A percentile compares a stretch with the other conserved stretches of the same genome.
Evolutionary conservation across 371 early-diverging fungal genomes (phyloP).

Genomic region (Mucor indicus): DNA sequence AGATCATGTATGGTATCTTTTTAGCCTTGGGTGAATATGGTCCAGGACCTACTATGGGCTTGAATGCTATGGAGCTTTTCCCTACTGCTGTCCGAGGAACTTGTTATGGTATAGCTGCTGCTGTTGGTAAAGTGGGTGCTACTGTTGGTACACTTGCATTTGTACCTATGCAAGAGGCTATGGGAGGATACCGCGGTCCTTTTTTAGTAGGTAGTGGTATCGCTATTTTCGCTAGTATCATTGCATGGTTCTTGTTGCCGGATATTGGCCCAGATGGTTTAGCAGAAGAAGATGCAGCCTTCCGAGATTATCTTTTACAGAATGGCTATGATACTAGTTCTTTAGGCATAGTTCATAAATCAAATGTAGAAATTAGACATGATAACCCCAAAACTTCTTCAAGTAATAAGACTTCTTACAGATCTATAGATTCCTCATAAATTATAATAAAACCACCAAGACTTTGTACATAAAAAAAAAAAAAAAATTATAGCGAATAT

Average conservation of each 20-base stretch:
- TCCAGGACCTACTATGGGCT: slow-evolving; percentile 55
- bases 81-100: slow-evolving; percentile 65
- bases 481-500: too few relatives aligned
- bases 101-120: slow-evolving; percentile 63
- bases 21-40: slow-evolving; percentile 60
- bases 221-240: slow-evolving; percentile 25
- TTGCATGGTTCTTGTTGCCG: slow-evolving; percentile 33
- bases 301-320: slow-evolving; percentile 44
- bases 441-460: too few relatives aligned
- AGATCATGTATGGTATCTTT: slow-evolving; percentile 60
- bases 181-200: slow-evolving; percentile 35
- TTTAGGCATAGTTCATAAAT: slow-evolving; percentile 25
- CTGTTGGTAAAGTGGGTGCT: slow-evolving; percentile 55
- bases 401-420: too few relatives aligned
- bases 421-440: too few relatives aligned
- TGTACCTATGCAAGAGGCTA: slow-evolving; percentile 36
- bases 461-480: too few relatives aligned
- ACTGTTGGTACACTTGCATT: slow-evolving; percentile 44
- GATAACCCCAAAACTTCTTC: too few relatives aligned
- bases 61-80: slow-evolving; percentile 53
- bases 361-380: too few relatives aligned
- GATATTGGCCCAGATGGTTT: slow-evolving; percentile 42
- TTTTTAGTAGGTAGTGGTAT: slow-evolving; percentile 41
- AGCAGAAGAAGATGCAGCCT: slow-evolving; percentile 52
- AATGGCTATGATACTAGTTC: slow-evolving; percentile 51